Base-by-base conservation (phyloP, 768 basidiomycete genomes). In the Antrodiella citrinella region DNA sequence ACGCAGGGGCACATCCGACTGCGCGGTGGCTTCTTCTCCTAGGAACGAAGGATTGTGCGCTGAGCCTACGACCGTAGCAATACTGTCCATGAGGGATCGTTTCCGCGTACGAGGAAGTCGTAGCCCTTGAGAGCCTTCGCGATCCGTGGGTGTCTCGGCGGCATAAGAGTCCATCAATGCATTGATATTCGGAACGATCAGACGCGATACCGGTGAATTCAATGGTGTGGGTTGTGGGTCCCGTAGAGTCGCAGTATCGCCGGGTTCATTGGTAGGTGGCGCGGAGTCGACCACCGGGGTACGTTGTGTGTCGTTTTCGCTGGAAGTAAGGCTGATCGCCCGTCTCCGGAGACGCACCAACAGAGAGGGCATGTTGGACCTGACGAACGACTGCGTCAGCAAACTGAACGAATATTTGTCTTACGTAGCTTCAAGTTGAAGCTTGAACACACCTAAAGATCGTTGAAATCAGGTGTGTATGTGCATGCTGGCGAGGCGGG, bases 301-400 rank as follows among this genome's bases (percentile, higher is more conserved):
- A 43, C 24, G 12, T 30, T 9, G 12, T 44, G 44, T 23, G 48
- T 48, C 13, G 38, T 45, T 39, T 52, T 43, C 41, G 9, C 15
- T 18, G 19, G 9, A 9, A 9, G 41, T 43, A 19, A 43, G 56
- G 49, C 59, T 62, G 26, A 52, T 41, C 15, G 56, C 57, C 20
- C 60, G 56, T 23, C 49, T 52, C 15, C 60, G 54, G 7, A 64
- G 54, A 24, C 62, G 62, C 44, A 56, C 54, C 11, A 64, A 50
- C 4, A 64, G 51, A 7, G 62, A 62, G 15, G 58, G 52, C 62
- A 64, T 64, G 15, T 26, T 20, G 26, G 45, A 22, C n/a, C n/a
- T n/a, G n/a, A n/a, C n/a, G n/a, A n/a, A n/a, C n/a, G n/a, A n/a
- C n/a, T n/a, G n/a, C n/a, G n/a, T n/a, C n/a, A n/a, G n/a, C n/a